These are phyloP conservation scores for Corinectria fuckeliana DNA, from an alignment of 2,329 filamentous ascomycete genomes.

Conservation along the genomic window DNA sequence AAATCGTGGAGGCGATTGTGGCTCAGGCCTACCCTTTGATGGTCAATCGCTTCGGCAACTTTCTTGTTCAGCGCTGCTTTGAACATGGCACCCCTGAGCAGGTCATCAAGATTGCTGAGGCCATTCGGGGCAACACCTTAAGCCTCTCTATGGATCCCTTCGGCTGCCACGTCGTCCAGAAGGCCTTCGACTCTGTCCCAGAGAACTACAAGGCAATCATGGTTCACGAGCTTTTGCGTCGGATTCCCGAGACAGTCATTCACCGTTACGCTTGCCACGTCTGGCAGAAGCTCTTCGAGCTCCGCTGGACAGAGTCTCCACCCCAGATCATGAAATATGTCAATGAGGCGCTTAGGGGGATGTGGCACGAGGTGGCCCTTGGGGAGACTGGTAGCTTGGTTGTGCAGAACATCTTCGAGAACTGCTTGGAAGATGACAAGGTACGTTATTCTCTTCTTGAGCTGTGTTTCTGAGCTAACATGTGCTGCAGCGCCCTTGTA, in stretches of 20 bases:
- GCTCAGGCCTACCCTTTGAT: constrained; percentile 93
- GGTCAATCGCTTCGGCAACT: constrained; percentile 99
- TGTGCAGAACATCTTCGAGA: constrained; percentile 99
- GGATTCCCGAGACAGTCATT: constrained; percentile 97
- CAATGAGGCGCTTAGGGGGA: constrained; percentile 90
- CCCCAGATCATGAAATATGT: constrained; percentile 99
- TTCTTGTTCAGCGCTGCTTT: constrained; percentile 97
- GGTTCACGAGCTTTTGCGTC: constrained; percentile 95
- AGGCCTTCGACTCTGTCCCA: constrained; percentile 96
- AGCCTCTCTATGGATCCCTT: constrained; percentile 98
- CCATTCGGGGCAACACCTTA: constrained; percentile 92
- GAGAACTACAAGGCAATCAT: constrained; percentile 98
- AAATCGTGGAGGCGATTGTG: constrained; percentile 96
- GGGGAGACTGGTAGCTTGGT: constrained; percentile 97
- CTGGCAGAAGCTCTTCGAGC: constrained; percentile 99
- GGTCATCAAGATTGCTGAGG: constrained; percentile 90
- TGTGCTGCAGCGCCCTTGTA: constrained; percentile 80
- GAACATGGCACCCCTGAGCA: constrained; percentile 96
- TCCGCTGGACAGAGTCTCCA: constrained; percentile 92
- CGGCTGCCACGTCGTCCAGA: constrained; percentile 97
- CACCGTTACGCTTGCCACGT: constrained; percentile 99
- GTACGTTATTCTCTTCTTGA: constrained; percentile 54
- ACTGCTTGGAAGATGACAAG: constrained; percentile 98
- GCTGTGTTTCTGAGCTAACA: constrained; percentile 22
- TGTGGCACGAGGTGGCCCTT: constrained; percentile 98